Base-by-base conservation (phyloP, 257 asterid species). In the Scutellaria minor region DNA sequence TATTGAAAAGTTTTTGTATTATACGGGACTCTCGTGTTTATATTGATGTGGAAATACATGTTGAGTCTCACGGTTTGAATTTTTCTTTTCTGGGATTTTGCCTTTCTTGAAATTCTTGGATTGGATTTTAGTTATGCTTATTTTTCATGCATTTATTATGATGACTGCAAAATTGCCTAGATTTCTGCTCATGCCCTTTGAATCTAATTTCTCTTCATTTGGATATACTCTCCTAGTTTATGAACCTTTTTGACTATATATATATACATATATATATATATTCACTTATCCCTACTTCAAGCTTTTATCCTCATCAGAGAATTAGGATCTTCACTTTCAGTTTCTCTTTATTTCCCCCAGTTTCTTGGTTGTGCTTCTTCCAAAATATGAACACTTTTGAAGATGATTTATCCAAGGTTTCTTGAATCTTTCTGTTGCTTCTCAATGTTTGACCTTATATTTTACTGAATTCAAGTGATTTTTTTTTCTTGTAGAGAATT, bases 61-160 rank as follows among this genome's bases (percentile, higher is more conserved):
- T 63, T 63, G 72, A 50, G 22, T 75, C 64, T 64, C 27, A 13
- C 10, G 39, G 50, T 59, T 47, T 45, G 15, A 0, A 37, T 47
- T 39, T 18, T 20, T 52, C 39, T 4, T 44, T 56, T 15, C 52
- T 64, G 59, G 68, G 71, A 44, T 46, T 63, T 46, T 3, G 10
- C 8, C 68, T 48, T 45, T 13, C 57, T 59, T 59, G 31, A 45
- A 42, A 3, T 62, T 52, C 39, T 27, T 22, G 18, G 53, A 12
- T 60, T 24, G 48, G 54, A 57, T 76, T 31, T 31, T 31, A 31
- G 37, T 31, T 69, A 11, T 12, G 64, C 7, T 75, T 72, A 75
- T 18, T 60, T 76, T 73, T 76, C 83, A 78, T 68, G 77, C 84
- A 78, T 73, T 84, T 51, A 72, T 84, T 51, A 72, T 75, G 63